phyloP scores from a whole-genome alignment of 495 filamentous ascomycete species.

The Niebla homalea region DNA sequence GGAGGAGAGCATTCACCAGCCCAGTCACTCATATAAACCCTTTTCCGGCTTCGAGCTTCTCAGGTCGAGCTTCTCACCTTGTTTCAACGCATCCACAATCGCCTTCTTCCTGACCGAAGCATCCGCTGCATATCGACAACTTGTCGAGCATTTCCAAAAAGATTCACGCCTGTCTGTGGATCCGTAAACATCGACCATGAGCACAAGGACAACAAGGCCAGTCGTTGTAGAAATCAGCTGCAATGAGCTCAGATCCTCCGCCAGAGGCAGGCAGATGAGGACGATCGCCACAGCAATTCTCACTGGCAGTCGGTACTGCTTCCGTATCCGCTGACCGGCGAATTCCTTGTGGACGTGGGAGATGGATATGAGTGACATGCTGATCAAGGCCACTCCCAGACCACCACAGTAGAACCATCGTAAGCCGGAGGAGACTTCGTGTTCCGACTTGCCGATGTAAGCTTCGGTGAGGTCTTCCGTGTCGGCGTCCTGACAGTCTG shows the following conservation, averaged over 20 bases:
- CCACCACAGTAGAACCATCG: slow-evolving; percentile 48
- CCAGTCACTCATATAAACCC: not conserved
- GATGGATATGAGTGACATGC: slow-evolving; percentile 35
- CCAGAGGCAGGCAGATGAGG: slow-evolving; percentile 35
- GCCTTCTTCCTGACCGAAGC: slow-evolving; percentile 24
- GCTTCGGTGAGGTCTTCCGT: slow-evolving; percentile 30
- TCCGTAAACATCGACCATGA: slow-evolving; percentile 39
- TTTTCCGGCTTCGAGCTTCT: not conserved
- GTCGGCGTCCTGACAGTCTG: slow-evolving; percentile 32
- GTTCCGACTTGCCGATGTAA: slow-evolving; percentile 29
- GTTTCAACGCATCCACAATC: slow-evolving; percentile 23
- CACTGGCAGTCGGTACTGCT: slow-evolving; percentile 30
- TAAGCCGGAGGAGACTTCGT: slow-evolving; percentile 31
- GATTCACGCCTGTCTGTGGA: slow-evolving; percentile 30
- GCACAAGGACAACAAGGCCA: slow-evolving; percentile 30
- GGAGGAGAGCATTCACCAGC: not conserved
- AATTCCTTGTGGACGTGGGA: slow-evolving; percentile 30
- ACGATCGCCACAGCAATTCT: slow-evolving; percentile 34
- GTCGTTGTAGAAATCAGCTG: slow-evolving; percentile 36
- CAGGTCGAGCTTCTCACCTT: not conserved
- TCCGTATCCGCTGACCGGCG: slow-evolving; percentile 30
- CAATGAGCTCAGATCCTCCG: slow-evolving; percentile 31
- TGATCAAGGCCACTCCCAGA: slow-evolving; percentile 35
- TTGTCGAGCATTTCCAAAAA: slow-evolving; percentile 22
- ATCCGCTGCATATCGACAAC: slow-evolving; percentile 24